Percentiles rank a stretch among this genome's conserved stretches.
phyloP scores from a whole-genome alignment of 441 rosid species.

The Eruca vesicaria region DNA sequence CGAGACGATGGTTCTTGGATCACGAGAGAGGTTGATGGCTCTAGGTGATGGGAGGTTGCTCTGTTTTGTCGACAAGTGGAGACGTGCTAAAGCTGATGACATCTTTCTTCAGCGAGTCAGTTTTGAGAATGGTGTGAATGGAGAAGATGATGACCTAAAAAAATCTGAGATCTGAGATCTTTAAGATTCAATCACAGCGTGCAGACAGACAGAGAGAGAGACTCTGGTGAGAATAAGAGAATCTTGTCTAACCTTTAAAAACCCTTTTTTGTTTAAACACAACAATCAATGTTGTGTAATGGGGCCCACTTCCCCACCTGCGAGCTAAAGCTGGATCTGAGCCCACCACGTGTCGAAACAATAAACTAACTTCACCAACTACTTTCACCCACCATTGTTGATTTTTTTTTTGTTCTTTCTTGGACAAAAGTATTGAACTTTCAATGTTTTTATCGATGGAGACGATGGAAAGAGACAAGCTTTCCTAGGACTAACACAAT shows the following conservation, averaged over 20 bases:
- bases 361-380: slow-evolving; percentile 30
- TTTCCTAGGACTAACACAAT: background rate
- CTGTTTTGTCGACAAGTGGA: slow-evolving; percentile 37
- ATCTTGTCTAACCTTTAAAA: background rate
- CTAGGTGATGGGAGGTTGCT: slow-evolving; percentile 19
- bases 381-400: slow-evolving; percentile 23
- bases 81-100: slow-evolving; percentile 49
- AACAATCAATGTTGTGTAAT: background rate
- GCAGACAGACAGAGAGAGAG: background rate
- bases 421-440: background rate
- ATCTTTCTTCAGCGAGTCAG: slow-evolving; percentile 23
- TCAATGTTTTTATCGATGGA: background rate
- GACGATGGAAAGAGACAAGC: slow-evolving; percentile 11
- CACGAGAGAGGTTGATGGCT: slow-evolving; percentile 22
- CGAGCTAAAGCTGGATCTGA: background rate
- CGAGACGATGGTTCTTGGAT: slow-evolving; percentile 27
- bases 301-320: slow-evolving; percentile 21
- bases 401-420: background rate
- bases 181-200: slow-evolving; percentile 6
- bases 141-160: background rate
- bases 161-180: slow-evolving; percentile 20
- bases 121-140: background rate
- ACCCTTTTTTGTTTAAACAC: slow-evolving; percentile 2
- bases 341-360: slow-evolving; percentile 20
- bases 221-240: background rate